These are phyloP conservation scores for Alternaria consortialis DNA, from an alignment of 2,329 filamentous ascomycete genomes.

Conservation along the genomic window DNA sequence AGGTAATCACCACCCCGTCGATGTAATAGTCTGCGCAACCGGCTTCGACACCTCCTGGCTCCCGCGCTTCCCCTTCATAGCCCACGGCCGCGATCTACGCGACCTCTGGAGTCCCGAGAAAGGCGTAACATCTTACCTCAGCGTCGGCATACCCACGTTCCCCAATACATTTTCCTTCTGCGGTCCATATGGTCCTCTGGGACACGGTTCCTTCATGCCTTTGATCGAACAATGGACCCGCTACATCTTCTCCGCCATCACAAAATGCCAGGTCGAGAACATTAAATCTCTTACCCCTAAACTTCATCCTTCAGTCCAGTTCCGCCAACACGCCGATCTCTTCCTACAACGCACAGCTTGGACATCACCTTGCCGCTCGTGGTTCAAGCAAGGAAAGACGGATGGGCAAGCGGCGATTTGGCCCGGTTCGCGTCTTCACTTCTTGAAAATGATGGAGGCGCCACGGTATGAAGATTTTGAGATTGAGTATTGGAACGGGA, in stretches of 20 bases:
- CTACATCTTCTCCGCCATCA: conserved; percentile 34
- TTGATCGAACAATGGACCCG: conserved; percentile 37
- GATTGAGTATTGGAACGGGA: conserved; percentile 27
- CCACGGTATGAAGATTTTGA: conserved; percentile 36
- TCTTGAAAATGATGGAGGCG: conserved; percentile 31
- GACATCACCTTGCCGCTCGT: conserved; percentile 34
- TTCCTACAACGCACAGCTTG: conserved; percentile 37
- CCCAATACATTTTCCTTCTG: conserved; percentile 58
- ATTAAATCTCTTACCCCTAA: conserved; percentile 35
- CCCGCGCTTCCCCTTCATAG: conserved; percentile 38
- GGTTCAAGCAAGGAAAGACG: conserved; percentile 36
- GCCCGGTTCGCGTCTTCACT: conserved; percentile 35
- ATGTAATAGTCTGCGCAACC: conserved; percentile 54
- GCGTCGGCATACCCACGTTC: conserved; percentile 53
- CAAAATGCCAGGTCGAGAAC: conserved; percentile 34
- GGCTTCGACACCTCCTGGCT: conserved; percentile 52
- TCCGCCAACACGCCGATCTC: conserved; percentile 34
- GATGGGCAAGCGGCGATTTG: conserved; percentile 36
- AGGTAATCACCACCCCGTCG: conserved; percentile 44
- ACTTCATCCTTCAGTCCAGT: conserved; percentile 17
- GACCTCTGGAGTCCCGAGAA: conserved; percentile 48
- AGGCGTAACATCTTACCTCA: conserved; percentile 54
- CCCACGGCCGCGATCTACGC: conserved; percentile 42
- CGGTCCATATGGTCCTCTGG: conserved; percentile 42
- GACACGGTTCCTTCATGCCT: conserved; percentile 36